A percentile compares a stretch with the other conserved stretches of the same genome.
These are phyloP conservation scores for Saccharomycopsis javanensis DNA, from an alignment of 805 yeast species.

Conservation along the genomic window DNA sequence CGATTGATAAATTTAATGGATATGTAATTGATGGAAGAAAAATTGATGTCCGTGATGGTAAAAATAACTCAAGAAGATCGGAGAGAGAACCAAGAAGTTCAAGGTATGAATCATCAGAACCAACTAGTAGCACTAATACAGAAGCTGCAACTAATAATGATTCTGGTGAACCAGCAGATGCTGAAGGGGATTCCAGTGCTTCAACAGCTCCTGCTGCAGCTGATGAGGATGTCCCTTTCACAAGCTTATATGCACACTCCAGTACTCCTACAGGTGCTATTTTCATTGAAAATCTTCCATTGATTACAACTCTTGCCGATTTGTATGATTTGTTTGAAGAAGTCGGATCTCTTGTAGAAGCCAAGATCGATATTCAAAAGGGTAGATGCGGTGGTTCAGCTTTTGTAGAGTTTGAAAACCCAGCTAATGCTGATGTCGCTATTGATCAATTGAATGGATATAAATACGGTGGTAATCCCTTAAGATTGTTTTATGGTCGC, in stretches of 20 bases:
- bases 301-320: slow-evolving; percentile 79
- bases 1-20: slow-evolving; percentile 62
- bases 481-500: slow-evolving; percentile 52
- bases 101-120: neutral
- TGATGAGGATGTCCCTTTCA: slow-evolving; percentile 38
- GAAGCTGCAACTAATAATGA: neutral
- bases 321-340: slow-evolving; percentile 78
- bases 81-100: slow-evolving; percentile 2
- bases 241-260: slow-evolving; percentile 52
- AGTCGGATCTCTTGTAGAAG: slow-evolving; percentile 63
- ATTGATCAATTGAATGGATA: slow-evolving; percentile 68
- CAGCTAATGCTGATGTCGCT: slow-evolving; percentile 63
- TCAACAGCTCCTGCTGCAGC: slow-evolving; percentile 4
- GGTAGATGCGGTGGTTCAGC: slow-evolving; percentile 78
- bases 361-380: slow-evolving; percentile 53
- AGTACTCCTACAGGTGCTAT: slow-evolving; percentile 55
- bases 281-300: slow-evolving; percentile 74
- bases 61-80: slow-evolving; percentile 24
- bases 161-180: neutral
- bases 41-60: slow-evolving; percentile 74
- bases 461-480: slow-evolving; percentile 72
- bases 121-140: slow-evolving; percentile 7
- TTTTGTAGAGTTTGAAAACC: slow-evolving; percentile 65
- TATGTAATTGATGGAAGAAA: slow-evolving; percentile 64
- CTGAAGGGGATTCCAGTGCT: slow-evolving; percentile 12